Evolutionary conservation across 257 asterid species (phyloP), one percentile per base, ranked within the genome.

Genomic region (Rauvolfia tetraphylla): DNA sequence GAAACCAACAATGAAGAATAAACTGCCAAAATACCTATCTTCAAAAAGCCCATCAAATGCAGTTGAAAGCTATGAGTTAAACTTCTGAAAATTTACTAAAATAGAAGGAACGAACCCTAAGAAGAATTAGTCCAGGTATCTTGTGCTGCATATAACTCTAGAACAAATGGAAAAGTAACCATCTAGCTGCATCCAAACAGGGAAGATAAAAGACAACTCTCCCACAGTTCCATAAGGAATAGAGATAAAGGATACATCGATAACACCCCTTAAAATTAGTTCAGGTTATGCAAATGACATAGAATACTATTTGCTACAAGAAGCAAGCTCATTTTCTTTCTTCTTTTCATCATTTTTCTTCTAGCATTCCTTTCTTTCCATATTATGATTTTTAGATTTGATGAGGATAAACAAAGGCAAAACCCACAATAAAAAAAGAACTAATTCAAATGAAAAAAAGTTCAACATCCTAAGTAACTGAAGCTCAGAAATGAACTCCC

Each of bases 11-110:
- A 33, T 39, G 22, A 48, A 49, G 39, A 42, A 57, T 2, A 62
- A 33, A 11, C 27, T 31, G 51, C 33, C 48, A 79, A 72, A 66
- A 41, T 65, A 57, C 72, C 76, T 68, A 51, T 69, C 17, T 51
- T 25, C 9, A 15, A 23, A 49, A 42, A 38, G 3, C n/a, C n/a
- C n/a, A n/a, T 33, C 0, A 48, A 72, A 59, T 39, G 62, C 65
- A 31, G 51, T 73, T 48, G 38, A 5, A 31, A 53, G 56, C 56
- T 59, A 69, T 70, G 72, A 65, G 74, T 42, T 22, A 46, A 66
- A 5, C 66, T 41, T 29, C 39, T 29, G 15, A 42, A 57, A n/a
- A 58, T 38, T 11, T 23, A n/a, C 12, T 46, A 48, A 23, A 36
- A 54, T 20, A 23, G 13, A 8, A 17, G 14, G 31, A 65, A 10